Evolutionary conservation across 441 rosid species (phyloP), one percentile per base, ranked within the genome.

Genomic region (Brassica balearica): DNA sequence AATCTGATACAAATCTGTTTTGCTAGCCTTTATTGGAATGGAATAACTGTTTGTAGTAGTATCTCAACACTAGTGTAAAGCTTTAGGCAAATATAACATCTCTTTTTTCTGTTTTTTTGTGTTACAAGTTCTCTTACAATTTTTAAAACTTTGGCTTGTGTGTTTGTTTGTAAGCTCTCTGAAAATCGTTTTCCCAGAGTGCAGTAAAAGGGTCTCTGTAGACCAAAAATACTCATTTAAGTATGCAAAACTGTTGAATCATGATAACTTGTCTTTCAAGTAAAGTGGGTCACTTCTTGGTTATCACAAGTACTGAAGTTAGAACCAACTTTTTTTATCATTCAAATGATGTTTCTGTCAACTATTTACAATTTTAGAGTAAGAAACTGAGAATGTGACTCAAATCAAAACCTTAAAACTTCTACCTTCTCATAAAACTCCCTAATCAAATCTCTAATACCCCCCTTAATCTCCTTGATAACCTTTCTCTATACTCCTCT

Each of bases 1-100:
- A 56, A 19, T n/a, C 20, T 70, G 75, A 9, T 41, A 3, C 38
- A 73, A 63, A 43, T 38, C 4, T 68, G 66, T 64, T 73, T 61
- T 51, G 69, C 41, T 76, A 23, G 14, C 46, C 67, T n/a, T 23
- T 65, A 29, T 38, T 38, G 43, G 11, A 10, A 41, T 41, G n/a
- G 5, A 36, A 36, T 36, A 8, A 8, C 9, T 36, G 3, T 36
- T 36, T 36, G 43, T 36, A 36, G 11, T 36, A 7, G 11, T 36
- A 7, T 36, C 10, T 36, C 43, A 36, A 8, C 43, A 36, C 36
- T 32, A 32, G 36, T 6, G 36, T 32, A 32, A 32, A 32, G 11
- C 9, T 36, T 32, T 32, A 32, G 78, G 74, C 70, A 22, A 73
- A 58, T 68, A 62, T 64, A 53, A 38, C 36, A 32, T 32, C 36